Base-by-base conservation (phyloP, 2,329 filamentous ascomycete genomes). In the Tolypocladium cylindrosporum region DNA sequence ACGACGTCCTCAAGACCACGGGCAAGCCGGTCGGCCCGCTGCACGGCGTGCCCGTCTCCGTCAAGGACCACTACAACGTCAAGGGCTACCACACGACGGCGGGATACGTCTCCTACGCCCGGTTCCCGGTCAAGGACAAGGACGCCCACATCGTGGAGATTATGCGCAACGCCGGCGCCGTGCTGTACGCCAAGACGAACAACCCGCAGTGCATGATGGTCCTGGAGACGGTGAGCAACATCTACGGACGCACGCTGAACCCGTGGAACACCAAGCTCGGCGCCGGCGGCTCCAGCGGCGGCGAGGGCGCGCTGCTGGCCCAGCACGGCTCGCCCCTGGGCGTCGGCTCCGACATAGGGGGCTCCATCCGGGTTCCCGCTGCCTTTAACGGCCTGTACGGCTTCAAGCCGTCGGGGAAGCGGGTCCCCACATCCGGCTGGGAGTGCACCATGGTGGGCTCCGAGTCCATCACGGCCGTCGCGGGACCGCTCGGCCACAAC, bases 141-240 rank as follows among this genome's bases (percentile, higher is more conserved):
- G 60, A 62, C 16, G 48, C 57, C 0, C 45, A 34, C 21, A 9
- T 62, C 16, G 57, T 62, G 7, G 54, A 34, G 2, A 27, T 55
- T 19, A 41, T 62, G n/a, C 57, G 59, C 51, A 55, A 52, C 10
- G 57, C 59, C 7, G 61, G 60, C 3, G 60, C 60, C n/a, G 3
- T 87, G 19, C 61, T 67, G n/a, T 85, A 86, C 64, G 81, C 82
- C 59, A 88, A 89, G 68, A 89, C 87, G 0, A 89, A 87, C 57
- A 78, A 88, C 7, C 86, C 87, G 0, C 82, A 84, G 63, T 79
- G 76, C 0, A 71, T 84, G 54, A 77, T 76, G 68, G 75, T 76
- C 19, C 67, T 85, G 42, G 86, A 88, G 65, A 81, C 78, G 3
- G 77, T 79, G 45, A 87, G 85, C 64, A 87, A 89, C 62, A 69